Evolutionary conservation across 805 yeast genomes (phyloP).

Genomic region (Maudiozyma turicensis): DNA sequence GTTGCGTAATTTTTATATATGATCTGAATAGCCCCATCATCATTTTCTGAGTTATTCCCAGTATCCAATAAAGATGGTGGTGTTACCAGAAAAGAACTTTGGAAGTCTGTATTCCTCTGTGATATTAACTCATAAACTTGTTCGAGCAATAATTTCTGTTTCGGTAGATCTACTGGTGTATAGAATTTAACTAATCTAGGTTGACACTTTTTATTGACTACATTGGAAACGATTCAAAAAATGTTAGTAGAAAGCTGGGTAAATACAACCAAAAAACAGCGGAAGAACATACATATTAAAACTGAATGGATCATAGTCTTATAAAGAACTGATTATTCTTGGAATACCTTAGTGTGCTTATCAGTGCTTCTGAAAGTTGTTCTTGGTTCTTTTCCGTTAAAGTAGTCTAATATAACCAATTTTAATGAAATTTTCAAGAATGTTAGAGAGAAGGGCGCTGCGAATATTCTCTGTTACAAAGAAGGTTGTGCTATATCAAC

Average conservation of each 20-base stretch:
- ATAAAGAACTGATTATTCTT: background rate
- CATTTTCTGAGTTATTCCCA: conserved; percentile 16
- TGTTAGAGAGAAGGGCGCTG: too few relatives aligned
- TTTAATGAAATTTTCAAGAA: too few relatives aligned
- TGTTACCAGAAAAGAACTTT: conserved; percentile 83
- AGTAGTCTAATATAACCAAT: too few relatives aligned
- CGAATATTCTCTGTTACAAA: too few relatives aligned
- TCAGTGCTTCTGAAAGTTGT: too few relatives aligned
- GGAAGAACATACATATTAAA: conserved; percentile 1
- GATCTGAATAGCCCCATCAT: conserved; percentile 71
- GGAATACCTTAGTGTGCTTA: too few relatives aligned
- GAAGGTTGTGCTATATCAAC: too few relatives aligned
- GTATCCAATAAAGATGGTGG: conserved; percentile 53
- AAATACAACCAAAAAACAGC: background rate
- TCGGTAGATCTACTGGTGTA: conserved; percentile 77
- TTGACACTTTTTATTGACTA: conserved; percentile 81
- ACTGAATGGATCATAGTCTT: background rate
- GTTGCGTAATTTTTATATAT: conserved; percentile 94
- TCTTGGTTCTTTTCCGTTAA: too few relatives aligned
- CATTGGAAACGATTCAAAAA: background rate
- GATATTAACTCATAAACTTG: conserved; percentile 76
- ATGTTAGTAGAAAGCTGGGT: background rate
- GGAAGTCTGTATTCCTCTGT: conserved; percentile 52
- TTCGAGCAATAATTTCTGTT: conserved; percentile 68
- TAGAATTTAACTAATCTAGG: conserved; percentile 88